Conservation (phyloP, 192 early-diverging fungal species). For the Backusella macrospora region DNA sequence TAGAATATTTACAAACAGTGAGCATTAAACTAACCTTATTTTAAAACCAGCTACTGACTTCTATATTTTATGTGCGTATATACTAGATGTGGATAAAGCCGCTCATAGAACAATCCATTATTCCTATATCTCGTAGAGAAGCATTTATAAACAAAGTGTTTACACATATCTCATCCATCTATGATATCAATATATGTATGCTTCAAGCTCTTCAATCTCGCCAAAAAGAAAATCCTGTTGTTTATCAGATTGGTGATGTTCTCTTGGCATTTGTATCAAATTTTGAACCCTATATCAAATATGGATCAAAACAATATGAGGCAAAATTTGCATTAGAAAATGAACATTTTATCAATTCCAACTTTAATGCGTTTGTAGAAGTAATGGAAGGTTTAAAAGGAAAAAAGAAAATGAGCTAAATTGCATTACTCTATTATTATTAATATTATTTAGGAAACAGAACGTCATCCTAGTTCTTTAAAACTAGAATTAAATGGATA, state of each 20-base stretch:
- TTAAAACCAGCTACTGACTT: slow-evolving; percentile 1
- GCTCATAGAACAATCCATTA: slow-evolving; percentile 63
- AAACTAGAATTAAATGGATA: slow-evolving; percentile 88
- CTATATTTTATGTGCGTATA: slow-evolving; percentile 9
- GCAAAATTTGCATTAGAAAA: slow-evolving; percentile 82
- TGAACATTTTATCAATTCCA: slow-evolving; percentile 67
- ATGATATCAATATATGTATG: slow-evolving; percentile 57
- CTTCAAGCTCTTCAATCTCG: slow-evolving; percentile 55
- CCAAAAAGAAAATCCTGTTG: slow-evolving; percentile 61
- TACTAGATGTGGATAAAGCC: slow-evolving; percentile 67
- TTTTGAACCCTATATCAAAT: slow-evolving; percentile 79
- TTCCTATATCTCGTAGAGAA: slow-evolving; percentile 64
- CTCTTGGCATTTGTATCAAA: slow-evolving; percentile 60
- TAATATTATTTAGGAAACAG: slow-evolving; percentile 54
- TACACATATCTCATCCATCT: slow-evolving; percentile 68
- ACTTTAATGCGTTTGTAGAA: slow-evolving; percentile 75
- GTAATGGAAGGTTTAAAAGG: slow-evolving; percentile 41
- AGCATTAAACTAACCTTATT: slow-evolving; percentile 13
- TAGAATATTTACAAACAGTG: slow-evolving; percentile 69
- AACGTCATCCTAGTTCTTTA: slow-evolving; percentile 72
- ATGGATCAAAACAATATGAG: slow-evolving; percentile 85
- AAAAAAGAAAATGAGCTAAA: slow-evolving; percentile 60
- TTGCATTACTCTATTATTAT: too few relatives aligned
- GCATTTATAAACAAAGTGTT: slow-evolving; percentile 79
- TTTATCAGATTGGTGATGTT: slow-evolving; percentile 76